These are phyloP conservation scores for Trichoderma sp. DNA, from an alignment of 2,329 filamentous ascomycete species.

Conservation along the genomic window DNA sequence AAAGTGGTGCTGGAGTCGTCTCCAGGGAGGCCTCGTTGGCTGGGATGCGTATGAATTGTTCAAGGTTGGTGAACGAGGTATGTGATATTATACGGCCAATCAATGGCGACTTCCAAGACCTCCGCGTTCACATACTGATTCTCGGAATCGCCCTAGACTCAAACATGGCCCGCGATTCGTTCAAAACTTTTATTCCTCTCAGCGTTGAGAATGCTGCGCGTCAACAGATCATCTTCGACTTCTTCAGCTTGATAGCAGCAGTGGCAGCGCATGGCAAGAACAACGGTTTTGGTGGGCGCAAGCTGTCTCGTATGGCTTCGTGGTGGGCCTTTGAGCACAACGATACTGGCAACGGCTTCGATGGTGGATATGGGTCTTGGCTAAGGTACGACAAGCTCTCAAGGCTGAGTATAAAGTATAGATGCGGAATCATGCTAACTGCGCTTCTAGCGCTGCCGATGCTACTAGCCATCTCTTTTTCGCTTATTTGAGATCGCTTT, in stretches of 20 bases:
- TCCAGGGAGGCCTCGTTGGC: slow-evolving; percentile 87
- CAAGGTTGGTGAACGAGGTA: slow-evolving; percentile 90
- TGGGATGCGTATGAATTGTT: slow-evolving; percentile 98
- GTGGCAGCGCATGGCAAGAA: slow-evolving; percentile 90
- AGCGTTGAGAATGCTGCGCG: slow-evolving; percentile 86
- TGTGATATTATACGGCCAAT: slow-evolving; percentile 24
- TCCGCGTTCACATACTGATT: background rate
- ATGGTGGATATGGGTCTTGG: slow-evolving; percentile 91
- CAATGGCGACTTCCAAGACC: background rate
- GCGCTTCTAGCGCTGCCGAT: slow-evolving; percentile 73
- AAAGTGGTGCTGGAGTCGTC: slow-evolving; percentile 98
- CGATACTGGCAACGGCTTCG: slow-evolving; percentile 87
- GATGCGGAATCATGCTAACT: slow-evolving; percentile 10
- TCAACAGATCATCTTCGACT: slow-evolving; percentile 89
- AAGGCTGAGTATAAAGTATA: background rate
- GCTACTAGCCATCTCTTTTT: slow-evolving; percentile 98
- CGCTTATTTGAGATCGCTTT: slow-evolving; percentile 86
- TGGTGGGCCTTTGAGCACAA: slow-evolving; percentile 98
- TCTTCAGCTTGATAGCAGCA: slow-evolving; percentile 90
- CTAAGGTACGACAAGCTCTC: slow-evolving; percentile 58
- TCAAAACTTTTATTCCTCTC: slow-evolving; percentile 93
- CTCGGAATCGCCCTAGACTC: slow-evolving; percentile 64
- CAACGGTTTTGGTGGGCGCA: slow-evolving; percentile 90
- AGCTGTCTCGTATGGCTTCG: slow-evolving; percentile 90
- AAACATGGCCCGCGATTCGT: slow-evolving; percentile 85